Evolutionary conservation across 805 yeast genomes (phyloP).

Genomic region (Pichia cabralensis): DNA sequence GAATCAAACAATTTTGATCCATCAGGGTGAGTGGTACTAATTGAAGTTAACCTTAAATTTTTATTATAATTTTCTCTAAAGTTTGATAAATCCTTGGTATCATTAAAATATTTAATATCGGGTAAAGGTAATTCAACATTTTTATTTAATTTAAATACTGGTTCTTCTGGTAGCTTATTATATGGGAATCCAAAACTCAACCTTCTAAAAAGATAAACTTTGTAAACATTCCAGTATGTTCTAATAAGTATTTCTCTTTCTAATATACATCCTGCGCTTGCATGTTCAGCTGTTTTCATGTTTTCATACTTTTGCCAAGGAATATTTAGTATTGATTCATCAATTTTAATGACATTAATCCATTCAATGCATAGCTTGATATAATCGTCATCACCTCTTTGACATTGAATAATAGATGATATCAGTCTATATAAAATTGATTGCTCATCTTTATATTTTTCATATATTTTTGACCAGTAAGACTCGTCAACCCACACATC

Average conservation of each 20-base stretch:
- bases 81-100: conserved; percentile 5
- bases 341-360: conserved; percentile 3
- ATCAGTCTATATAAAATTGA: conserved; percentile 20
- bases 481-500: conserved; percentile 22
- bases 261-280: conserved; percentile 3
- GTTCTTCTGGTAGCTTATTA: conserved; percentile 2
- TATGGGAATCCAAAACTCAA: conserved; percentile 30
- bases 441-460: conserved; percentile 25
- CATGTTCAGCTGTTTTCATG: too few species aligned
- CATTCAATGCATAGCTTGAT: conserved; percentile 11
- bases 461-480: conserved; percentile 29
- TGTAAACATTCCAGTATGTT: conserved; percentile 31
- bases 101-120: conserved; percentile 18
- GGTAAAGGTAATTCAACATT: conserved; percentile 27
- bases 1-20: conserved; percentile 19
- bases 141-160: conserved; percentile 21
- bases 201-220: conserved; percentile 25
- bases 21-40: conserved; percentile 12
- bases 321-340: neutral
- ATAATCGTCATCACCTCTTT: conserved; percentile 18
- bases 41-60: conserved; percentile 7
- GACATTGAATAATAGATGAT: conserved; percentile 20
- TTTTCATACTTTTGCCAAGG: too few species aligned
- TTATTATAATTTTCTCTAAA: conserved; percentile 12
- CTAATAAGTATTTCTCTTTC: conserved; percentile 27